Base-by-base conservation (phyloP, 2,329 filamentous ascomycete species). In the Chaetothyriales sp. region DNA sequence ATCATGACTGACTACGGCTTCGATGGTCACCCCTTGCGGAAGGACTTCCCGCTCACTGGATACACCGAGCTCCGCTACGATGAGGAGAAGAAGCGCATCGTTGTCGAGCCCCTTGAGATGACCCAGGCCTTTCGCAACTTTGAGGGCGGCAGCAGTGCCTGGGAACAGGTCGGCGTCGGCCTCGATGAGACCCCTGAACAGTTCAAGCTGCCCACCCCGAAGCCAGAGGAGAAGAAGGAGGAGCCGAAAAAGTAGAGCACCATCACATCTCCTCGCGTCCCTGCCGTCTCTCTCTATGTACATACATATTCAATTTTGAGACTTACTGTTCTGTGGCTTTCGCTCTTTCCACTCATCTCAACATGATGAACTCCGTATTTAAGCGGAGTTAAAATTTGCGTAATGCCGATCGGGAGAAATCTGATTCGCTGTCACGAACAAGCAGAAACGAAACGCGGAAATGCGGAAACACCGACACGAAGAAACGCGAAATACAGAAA, bases 1-100 rank as follows among this genome's bases (percentile, higher is more conserved):
- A 96, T 98, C 73, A 93, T 98, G 90, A 98, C 92, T 59, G 92
- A 98, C 68, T 98, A 98, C 68, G 92, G 92, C 49, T 98, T 98
- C 65, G 93, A 98, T 68, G 92, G 92, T 49, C 92, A 98, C 72
- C 92, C 92, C 43, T 73, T 98, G 65, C 80, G 93, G 65, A 98
- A 98, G 74, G 92, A 98, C 67, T 98, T 98, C 74, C 92, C 92
- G 19, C 73, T 98, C 67, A 95, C 92, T 2, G 92, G 92, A 46
- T 98, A 98, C 74, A 98, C 92, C 32, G 93, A 98, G 74, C 84
- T 98, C 60, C 79, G 92, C 64, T 98, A 93, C 66, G 92, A 98
- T 61, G 92, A 98, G 73, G 93, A 98, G 78, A 98, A 95, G 85
- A 98, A 98, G 81, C 81, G 92, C 56, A 95, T 98, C 65, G 90